Conservation (phyloP, 371 early-diverging fungal genomes). For the Lichtheimia ornata region DNA sequence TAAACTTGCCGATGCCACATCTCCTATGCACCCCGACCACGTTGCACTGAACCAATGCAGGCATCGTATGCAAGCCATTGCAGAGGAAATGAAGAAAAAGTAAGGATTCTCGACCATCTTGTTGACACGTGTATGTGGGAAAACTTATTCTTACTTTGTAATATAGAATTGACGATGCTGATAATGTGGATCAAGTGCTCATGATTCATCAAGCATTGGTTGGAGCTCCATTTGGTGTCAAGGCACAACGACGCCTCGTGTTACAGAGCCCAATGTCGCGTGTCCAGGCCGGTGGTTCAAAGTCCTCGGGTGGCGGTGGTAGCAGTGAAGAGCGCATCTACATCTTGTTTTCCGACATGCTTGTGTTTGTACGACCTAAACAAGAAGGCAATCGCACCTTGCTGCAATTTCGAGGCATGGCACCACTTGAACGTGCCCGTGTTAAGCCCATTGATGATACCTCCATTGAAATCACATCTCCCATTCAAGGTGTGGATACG, state of each 20-base stretch:
- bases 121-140: background rate
- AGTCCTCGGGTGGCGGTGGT: background rate
- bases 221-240: slow-evolving; percentile 37
- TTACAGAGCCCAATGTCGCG: slow-evolving; percentile 24
- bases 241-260: slow-evolving; percentile 35
- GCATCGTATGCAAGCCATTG: slow-evolving; percentile 22
- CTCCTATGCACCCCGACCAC: slow-evolving; percentile 50
- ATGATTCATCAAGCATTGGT: slow-evolving; percentile 30
- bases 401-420: slow-evolving; percentile 27
- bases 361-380: slow-evolving; percentile 28
- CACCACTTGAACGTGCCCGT: slow-evolving; percentile 25
- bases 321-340: slow-evolving; percentile 21
- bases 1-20: slow-evolving; percentile 36
- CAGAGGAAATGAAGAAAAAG: slow-evolving; percentile 30
- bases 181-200: slow-evolving; percentile 43
- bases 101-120: slow-evolving; percentile 6
- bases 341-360: slow-evolving; percentile 31
- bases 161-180: slow-evolving; percentile 30
- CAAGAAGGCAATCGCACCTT: slow-evolving; percentile 21
- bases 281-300: background rate
- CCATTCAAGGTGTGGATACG: slow-evolving; percentile 28
- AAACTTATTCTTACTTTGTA: no score
- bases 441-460: slow-evolving; percentile 11
- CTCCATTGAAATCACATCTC: slow-evolving; percentile 29
- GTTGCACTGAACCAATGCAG: slow-evolving; percentile 31